Conservation (phyloP, 768 basidiomycete genomes). For the Termitomyces sp. region DNA sequence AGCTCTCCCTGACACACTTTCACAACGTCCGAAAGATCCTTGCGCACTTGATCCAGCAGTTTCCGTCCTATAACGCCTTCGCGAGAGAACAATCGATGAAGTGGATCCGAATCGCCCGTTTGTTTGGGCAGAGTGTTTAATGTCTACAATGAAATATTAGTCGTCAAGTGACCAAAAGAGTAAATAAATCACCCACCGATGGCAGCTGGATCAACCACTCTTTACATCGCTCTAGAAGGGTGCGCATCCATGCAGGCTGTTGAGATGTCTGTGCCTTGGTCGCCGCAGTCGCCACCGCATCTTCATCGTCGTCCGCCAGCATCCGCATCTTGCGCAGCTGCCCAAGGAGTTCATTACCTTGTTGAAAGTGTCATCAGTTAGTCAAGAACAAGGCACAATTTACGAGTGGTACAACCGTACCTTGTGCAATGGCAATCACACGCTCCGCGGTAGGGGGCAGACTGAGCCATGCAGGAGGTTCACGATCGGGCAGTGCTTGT, state of each 20-base stretch:
- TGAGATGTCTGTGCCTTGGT: slow-evolving; percentile 61
- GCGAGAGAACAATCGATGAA: slow-evolving; percentile 84
- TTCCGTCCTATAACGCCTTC: slow-evolving; percentile 79
- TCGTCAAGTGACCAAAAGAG: slow-evolving; percentile 2
- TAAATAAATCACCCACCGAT: slow-evolving; percentile 38
- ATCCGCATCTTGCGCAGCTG: slow-evolving; percentile 94
- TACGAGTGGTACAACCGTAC: slow-evolving; percentile 33
- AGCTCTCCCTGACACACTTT: slow-evolving; percentile 81
- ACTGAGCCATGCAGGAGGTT: slow-evolving; percentile 92
- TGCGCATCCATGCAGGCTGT: slow-evolving; percentile 93
- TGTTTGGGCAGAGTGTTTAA: slow-evolving; percentile 63
- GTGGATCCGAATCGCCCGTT: slow-evolving; percentile 71
- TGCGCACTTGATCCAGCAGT: slow-evolving; percentile 72
- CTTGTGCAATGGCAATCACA: slow-evolving; percentile 88
- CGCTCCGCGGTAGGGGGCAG: slow-evolving; percentile 90
- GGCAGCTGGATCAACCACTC: slow-evolving; percentile 83
- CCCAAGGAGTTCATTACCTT: slow-evolving; percentile 76
- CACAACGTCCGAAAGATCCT: slow-evolving; percentile 76
- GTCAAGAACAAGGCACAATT: slow-evolving; percentile 2
- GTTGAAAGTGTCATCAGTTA: slow-evolving; percentile 2
- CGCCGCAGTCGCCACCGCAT: slow-evolving; percentile 42
- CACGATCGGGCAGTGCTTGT: slow-evolving; percentile 80
- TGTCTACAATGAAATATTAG: slow-evolving; percentile 31
- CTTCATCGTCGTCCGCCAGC: slow-evolving; percentile 81
- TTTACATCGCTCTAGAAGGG: slow-evolving; percentile 71